Base-by-base conservation (phyloP, 257 asterid genomes). In the Solanum sparsipilum region DNA sequence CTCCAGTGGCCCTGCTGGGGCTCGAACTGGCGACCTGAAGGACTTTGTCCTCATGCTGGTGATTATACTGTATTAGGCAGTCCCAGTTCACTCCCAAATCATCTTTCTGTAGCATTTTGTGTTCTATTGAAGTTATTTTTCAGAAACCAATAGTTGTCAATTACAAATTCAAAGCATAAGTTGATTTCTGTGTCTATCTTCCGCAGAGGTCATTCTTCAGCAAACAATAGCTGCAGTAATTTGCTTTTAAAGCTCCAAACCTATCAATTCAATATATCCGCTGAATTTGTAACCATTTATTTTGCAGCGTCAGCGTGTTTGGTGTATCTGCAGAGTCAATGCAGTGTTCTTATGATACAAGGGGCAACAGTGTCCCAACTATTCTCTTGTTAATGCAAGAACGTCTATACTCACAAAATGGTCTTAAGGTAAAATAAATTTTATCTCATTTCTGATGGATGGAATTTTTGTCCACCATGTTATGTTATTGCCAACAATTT, bases 281-380 rank as follows among this genome's bases (percentile, higher is more conserved):
- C 89, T 86, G 23, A 87, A 39, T 83, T 84, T 87, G 56, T 68
- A 76, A 12, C 82, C 48, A 48, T 46, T 73, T 67, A 89, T 58
- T 84, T 46, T 90, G 91, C 93, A 97, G 99, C 86, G 93, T 94
- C 9, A 97, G 98, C 86, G 99, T 97, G 76, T 97, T 97, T 48
- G 99, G 99, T 4, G 99, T 97, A 86, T 97, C 99, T 4, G 96
- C 99, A 6, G 98, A 97, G 13, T 96, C 99, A 4, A 97, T 97
- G 99, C 99, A 97, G 89, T 96, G 99, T 91, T 96, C 97, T 6
- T 97, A 90, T 48, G 99, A 97, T 90, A 86, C 93, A 31, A 93
- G 98, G 88, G 98, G 99, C 87, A 97, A 97, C n/a, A 97, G 99
- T 87, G 98, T 97, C 89, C 99, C 99, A 52, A 96, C 98, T 36